Percentiles rank a stretch among this genome's conserved stretches.
These are phyloP conservation scores for Chalciporus piperatus DNA, from an alignment of 768 basidiomycete genomes.

Conservation along the genomic window DNA sequence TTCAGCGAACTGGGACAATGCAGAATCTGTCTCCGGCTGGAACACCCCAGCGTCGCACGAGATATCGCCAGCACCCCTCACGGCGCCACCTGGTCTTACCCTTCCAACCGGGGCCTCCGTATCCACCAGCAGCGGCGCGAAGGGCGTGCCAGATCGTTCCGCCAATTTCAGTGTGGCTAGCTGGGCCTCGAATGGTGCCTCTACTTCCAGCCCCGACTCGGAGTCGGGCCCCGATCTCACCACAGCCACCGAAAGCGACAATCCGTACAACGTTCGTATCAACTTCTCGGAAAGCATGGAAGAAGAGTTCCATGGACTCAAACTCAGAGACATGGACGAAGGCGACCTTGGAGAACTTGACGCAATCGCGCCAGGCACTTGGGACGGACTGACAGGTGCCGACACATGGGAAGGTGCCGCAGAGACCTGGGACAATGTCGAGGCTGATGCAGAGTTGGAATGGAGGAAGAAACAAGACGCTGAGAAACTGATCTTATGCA, in stretches of 20 bases:
- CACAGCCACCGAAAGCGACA: constrained; percentile 22
- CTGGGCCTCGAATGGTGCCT: constrained; percentile 24
- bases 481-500: constrained; percentile 21
- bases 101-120: background rate
- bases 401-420: constrained; percentile 4
- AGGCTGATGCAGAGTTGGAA: constrained; percentile 21
- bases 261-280: constrained; percentile 21
- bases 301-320: constrained; percentile 27
- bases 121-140: background rate
- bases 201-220: constrained; percentile 27
- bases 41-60: constrained; percentile 12
- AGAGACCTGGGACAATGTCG: constrained; percentile 13
- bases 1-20: constrained; percentile 21
- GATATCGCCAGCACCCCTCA: constrained; percentile 2
- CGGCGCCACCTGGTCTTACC: constrained; percentile 9
- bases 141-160: constrained; percentile 4
- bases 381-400: constrained; percentile 5
- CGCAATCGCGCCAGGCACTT: constrained; percentile 23
- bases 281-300: constrained; percentile 28
- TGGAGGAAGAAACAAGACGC: constrained; percentile 16
- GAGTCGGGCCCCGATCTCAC: constrained; percentile 25
- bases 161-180: constrained; percentile 12
- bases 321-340: constrained; percentile 14
- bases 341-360: constrained; percentile 20
- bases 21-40: constrained; percentile 12